phyloP scores from a whole-genome alignment of 2,329 filamentous ascomycete genomes.

The Penicillium sp. region DNA sequence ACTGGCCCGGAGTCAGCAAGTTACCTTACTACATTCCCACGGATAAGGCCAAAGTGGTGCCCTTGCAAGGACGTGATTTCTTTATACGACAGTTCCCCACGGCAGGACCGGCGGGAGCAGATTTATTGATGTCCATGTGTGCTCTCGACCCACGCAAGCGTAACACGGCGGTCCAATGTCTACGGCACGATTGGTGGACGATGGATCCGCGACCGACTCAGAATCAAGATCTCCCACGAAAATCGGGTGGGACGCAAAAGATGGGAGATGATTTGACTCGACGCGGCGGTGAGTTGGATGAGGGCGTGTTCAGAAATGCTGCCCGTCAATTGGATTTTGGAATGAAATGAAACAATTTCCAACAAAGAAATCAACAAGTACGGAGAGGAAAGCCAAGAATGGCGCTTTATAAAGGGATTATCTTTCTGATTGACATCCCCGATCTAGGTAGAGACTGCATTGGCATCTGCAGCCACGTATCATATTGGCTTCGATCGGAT shows the following conservation, averaged over 20 bases:
- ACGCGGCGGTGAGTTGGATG: slow-evolving; percentile 67
- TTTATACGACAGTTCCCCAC: slow-evolving; percentile 75
- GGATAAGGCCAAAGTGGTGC: slow-evolving; percentile 55
- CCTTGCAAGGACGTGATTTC: slow-evolving; percentile 60
- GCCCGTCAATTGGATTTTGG: slow-evolving; percentile 80
- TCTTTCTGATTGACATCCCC: not conserved
- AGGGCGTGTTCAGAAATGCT: slow-evolving; percentile 64
- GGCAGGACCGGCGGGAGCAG: slow-evolving; percentile 76
- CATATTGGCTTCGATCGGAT: not conserved
- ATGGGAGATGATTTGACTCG: slow-evolving; percentile 79
- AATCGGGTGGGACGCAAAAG: slow-evolving; percentile 67
- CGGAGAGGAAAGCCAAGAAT: not conserved
- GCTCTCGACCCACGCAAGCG: slow-evolving; percentile 81
- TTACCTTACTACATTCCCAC: slow-evolving; percentile 76
- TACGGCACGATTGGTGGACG: slow-evolving; percentile 83
- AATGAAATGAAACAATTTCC: slow-evolving; percentile 19
- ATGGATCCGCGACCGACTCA: slow-evolving; percentile 76
- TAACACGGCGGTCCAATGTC: slow-evolving; percentile 70
- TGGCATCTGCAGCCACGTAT: not conserved
- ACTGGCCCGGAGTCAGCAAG: slow-evolving; percentile 86
- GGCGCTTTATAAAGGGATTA: not conserved
- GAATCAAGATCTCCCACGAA: slow-evolving; percentile 76
- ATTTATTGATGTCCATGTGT: slow-evolving; percentile 81
- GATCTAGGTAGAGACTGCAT: not conserved
- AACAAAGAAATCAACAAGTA: not conserved